Conservation (phyloP, 2,329 filamentous ascomycete species). For the Orbilia oligospora region DNA sequence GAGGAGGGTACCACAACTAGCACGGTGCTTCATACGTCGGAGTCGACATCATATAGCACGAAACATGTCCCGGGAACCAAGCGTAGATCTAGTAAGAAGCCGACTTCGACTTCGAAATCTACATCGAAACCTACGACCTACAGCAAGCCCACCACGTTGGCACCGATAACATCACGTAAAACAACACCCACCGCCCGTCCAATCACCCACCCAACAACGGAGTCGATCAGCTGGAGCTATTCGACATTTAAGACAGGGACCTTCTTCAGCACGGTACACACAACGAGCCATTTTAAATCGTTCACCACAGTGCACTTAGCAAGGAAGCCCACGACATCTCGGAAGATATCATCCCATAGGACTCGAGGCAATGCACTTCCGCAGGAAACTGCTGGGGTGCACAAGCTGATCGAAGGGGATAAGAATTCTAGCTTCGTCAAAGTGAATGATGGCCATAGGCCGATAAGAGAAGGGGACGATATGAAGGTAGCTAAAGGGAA, state of each 20-base stretch:
- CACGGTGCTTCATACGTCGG: conserved; percentile 4
- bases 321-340: conserved; percentile 2
- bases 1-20: conserved; percentile 23
- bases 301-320: conserved; percentile 31
- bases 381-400: neutral
- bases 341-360: neutral
- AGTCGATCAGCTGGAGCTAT: conserved; percentile 11
- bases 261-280: conserved; percentile 8
- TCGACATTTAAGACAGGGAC: conserved; percentile 26
- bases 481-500: neutral
- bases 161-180: neutral
- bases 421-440: neutral
- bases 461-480: neutral
- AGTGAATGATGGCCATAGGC: conserved; percentile 8
- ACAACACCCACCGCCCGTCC: neutral
- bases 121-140: no score
- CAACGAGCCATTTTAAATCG: conserved; percentile 19
- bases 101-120: no score
- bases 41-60: conserved; percentile 20
- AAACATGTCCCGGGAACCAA: conserved; percentile 3
- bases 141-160: no score
- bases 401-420: neutral
- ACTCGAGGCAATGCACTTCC: conserved; percentile 5
- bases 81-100: neutral
- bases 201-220: neutral